Evolutionary conservation across 441 rosid genomes (phyloP), one percentile per base, ranked within the genome.

Genomic region (Croton setiger): DNA sequence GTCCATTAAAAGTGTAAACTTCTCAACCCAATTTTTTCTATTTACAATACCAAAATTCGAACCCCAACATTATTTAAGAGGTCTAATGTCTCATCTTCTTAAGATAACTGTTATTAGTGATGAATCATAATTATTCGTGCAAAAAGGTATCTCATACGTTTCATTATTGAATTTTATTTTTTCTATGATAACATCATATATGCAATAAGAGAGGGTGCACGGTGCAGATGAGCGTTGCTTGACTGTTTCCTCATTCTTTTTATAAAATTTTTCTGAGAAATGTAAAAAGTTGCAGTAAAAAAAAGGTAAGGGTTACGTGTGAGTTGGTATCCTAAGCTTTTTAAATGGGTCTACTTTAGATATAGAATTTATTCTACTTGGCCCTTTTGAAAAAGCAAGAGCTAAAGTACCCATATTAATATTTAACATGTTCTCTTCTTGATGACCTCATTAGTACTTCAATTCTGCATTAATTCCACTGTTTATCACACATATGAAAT

Each of bases 311-410:
- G 72, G 36, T 74, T 76, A 70, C 72, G 72, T 68, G 76, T 64
- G 74, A n/a, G n/a, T n/a, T n/a, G 75, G 79, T n/a, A 78, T 70
- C 76, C 76, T 69, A 70, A 72, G 78, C 79, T 78, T 72, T 74
- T 23, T n/a, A n/a, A 49, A 18, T 65, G 63, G 12, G 57, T 48
- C 60, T 57, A 39, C 64, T 75, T 77, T 75, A 27, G 47, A 23
- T 36, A 49, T 21, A 63, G 75, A 77, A 82, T 71, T 67, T 73
- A 66, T 77, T 73, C 81, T 61, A 31, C 43, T n/a, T 64, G 65
- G 66, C 63, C 65, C 58, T 62, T 39, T 5, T 61, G 9, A 51
- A 57, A 62, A 68, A n/a, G 39, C 4, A 23, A 43, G 60, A 57
- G 37, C 12, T 18, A 48, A 3, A n/a, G n/a, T n/a, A n/a, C n/a